These are phyloP conservation scores for Penicillium cinerascens DNA, from an alignment of 495 filamentous ascomycete genomes.

Conservation along the genomic window DNA sequence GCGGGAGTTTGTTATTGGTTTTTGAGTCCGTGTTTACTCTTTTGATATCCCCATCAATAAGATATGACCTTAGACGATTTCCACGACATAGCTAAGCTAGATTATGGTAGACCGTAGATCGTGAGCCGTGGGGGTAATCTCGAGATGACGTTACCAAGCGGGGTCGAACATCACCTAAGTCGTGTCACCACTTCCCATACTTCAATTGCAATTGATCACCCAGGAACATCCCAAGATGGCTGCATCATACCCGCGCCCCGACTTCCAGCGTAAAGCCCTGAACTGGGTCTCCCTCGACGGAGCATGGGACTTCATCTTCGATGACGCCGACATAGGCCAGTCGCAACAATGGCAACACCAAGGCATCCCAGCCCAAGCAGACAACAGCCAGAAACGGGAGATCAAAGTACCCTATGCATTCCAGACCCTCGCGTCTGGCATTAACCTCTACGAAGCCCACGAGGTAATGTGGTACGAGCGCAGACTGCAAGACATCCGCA, in stretches of 20 bases:
- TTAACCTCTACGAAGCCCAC: conserved; percentile 51
- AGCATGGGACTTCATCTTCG: conserved; percentile 55
- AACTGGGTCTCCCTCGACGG: conserved; percentile 54
- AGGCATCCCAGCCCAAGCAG: conserved; percentile 19
- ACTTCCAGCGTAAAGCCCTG: conserved; percentile 49
- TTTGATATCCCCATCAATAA: conserved; percentile 27
- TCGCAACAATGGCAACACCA: conserved; percentile 28
- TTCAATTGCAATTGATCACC: neutral
- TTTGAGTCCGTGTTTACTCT: conserved; percentile 14
- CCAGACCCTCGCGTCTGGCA: conserved; percentile 53
- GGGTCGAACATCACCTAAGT: neutral
- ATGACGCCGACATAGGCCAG: conserved; percentile 52
- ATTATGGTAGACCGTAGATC: no score
- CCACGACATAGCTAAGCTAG: neutral
- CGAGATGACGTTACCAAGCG: conserved; percentile 18
- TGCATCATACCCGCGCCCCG: conserved; percentile 43
- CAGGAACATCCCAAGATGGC: conserved; percentile 32
- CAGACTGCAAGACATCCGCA: conserved; percentile 44
- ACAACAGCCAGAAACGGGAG: conserved; percentile 23
- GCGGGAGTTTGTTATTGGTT: conserved; percentile 7
- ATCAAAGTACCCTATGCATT: conserved; percentile 59
- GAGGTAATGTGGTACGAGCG: conserved; percentile 61
- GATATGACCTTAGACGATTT: conserved; percentile 17
- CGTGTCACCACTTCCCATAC: neutral
- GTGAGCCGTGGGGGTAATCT: neutral